Percentiles rank a stretch among this genome's conserved stretches.
Conservation (phyloP, 2,329 filamentous ascomycete genomes). For the Juglanconis sp. region DNA sequence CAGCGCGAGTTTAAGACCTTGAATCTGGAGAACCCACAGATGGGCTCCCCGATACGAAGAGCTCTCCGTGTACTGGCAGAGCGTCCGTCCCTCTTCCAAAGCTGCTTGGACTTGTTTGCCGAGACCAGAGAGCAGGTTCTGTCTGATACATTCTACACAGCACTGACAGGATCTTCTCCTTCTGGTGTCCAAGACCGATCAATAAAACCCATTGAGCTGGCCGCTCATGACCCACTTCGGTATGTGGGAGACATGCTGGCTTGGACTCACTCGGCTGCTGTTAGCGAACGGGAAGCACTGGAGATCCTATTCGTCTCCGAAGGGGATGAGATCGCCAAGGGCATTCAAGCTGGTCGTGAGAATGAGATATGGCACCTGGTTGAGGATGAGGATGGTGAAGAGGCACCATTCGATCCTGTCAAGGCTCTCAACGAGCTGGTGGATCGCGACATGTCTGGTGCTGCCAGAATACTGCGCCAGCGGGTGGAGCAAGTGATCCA, state of each 20-base stretch:
- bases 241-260: slow-evolving; percentile 97
- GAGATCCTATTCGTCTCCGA: slow-evolving; percentile 90
- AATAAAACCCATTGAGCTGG: slow-evolving; percentile 88
- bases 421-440: slow-evolving; percentile 83
- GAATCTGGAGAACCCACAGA: slow-evolving; percentile 91
- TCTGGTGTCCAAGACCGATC: slow-evolving; percentile 56
- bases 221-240: slow-evolving; percentile 84
- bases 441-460: slow-evolving; percentile 78
- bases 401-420: slow-evolving; percentile 69
- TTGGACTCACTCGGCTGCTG: slow-evolving; percentile 91
- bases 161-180: slow-evolving; percentile 70
- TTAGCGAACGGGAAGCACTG: slow-evolving; percentile 88
- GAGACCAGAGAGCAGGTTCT: slow-evolving; percentile 84
- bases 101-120: slow-evolving; percentile 87
- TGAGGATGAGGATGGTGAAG: slow-evolving; percentile 50
- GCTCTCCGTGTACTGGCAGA: slow-evolving; percentile 87
- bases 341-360: slow-evolving; percentile 73
- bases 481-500: slow-evolving; percentile 89
- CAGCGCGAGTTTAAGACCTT: slow-evolving; percentile 89
- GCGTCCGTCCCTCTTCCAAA: slow-evolving; percentile 85
- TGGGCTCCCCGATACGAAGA: slow-evolving; percentile 77
- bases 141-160: slow-evolving; percentile 84
- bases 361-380: slow-evolving; percentile 79
- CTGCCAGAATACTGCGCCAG: slow-evolving; percentile 80
- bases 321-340: slow-evolving; percentile 81